These are phyloP conservation scores for Physcomitrium patens DNA, from an alignment of 225 moss, liverwort and hornwort species.

Conservation along the genomic window DNA sequence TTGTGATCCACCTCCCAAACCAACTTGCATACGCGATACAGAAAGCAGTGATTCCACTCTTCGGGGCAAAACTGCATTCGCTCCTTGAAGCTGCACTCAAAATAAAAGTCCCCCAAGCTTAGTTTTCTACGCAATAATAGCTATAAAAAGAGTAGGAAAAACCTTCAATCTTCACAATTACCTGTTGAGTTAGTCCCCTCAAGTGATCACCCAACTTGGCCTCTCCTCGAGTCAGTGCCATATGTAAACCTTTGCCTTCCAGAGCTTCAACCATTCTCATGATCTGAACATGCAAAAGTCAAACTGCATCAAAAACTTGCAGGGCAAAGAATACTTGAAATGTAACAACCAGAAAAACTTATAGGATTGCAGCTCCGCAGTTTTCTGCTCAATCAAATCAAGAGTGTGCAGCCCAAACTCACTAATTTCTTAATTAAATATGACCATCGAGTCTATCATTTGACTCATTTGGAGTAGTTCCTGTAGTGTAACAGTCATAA, in stretches of 20 bases:
- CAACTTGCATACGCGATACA: conserved; percentile 91
- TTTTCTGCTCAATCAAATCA: no score
- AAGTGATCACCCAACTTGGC: conserved; percentile 81
- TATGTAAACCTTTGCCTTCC: conserved; percentile 87
- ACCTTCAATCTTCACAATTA: conserved; percentile 27
- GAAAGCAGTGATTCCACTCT: conserved; percentile 81
- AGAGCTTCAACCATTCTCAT: conserved; percentile 92
- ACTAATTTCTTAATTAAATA: no score
- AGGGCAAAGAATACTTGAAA: background rate
- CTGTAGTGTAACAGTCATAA: no score
- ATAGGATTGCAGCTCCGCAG: background rate
- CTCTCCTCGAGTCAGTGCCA: conserved; percentile 77
- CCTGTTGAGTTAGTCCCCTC: conserved; percentile 73
- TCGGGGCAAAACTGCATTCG: conserved; percentile 81
- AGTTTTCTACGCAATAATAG: background rate
- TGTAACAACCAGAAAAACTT: background rate
- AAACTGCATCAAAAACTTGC: background rate
- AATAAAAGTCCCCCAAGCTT: conserved; percentile 3
- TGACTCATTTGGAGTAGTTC: no score
- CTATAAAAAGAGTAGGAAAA: background rate
- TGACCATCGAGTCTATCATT: no score
- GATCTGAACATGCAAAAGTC: conserved; percentile 43
- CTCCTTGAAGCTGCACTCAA: conserved; percentile 76
- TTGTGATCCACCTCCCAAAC: conserved; percentile 68
- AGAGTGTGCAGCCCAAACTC: no score